phyloP scores from a whole-genome alignment of 306 rosid species.

The Morella rubra region DNA sequence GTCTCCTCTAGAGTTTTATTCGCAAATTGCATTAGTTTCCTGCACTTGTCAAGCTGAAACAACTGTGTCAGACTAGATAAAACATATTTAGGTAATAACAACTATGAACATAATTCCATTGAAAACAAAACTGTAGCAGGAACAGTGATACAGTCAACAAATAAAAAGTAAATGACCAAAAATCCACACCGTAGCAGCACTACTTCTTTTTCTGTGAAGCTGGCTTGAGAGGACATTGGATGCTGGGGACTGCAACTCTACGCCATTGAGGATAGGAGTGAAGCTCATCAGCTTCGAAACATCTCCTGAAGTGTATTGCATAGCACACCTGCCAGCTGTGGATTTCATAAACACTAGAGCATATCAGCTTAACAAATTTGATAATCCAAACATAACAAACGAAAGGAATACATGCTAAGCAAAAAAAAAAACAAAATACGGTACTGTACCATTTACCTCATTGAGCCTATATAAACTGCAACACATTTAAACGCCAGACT shows the following conservation, averaged over 20 bases:
- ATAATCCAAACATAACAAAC: background rate
- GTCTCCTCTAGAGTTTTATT: conserved; percentile 55
- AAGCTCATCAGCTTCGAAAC: conserved; percentile 61
- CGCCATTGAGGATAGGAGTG: conserved; percentile 54
- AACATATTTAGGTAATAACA: conserved; percentile 1
- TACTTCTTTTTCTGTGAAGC: conserved; percentile 39
- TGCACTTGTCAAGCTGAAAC: conserved; percentile 78
- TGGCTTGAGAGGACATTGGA: conserved; percentile 44
- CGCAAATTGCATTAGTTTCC: conserved; percentile 64
- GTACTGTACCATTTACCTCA: conserved; percentile 1
- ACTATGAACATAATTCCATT: conserved; percentile 14
- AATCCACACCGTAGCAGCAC: conserved; percentile 47
- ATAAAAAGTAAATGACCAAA: conserved; percentile 14
- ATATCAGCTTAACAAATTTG: conserved; percentile 24
- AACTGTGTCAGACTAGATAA: conserved; percentile 35
- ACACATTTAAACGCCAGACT: conserved; percentile 20
- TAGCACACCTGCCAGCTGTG: conserved; percentile 61
- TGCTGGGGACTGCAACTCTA: conserved; percentile 47
- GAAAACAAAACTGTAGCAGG: conserved; percentile 10
- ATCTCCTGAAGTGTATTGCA: conserved; percentile 83
- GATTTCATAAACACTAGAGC: conserved; percentile 15
- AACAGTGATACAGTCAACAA: conserved; percentile 8
- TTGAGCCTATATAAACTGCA: conserved; percentile 19
- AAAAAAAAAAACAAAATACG: conserved; percentile 10
- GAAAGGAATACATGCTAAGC: conserved; percentile 21